Evolutionary conservation across 768 basidiomycete genomes (phyloP), one percentile per base, ranked within the genome.

Genomic region (Amanita molliuscula): DNA sequence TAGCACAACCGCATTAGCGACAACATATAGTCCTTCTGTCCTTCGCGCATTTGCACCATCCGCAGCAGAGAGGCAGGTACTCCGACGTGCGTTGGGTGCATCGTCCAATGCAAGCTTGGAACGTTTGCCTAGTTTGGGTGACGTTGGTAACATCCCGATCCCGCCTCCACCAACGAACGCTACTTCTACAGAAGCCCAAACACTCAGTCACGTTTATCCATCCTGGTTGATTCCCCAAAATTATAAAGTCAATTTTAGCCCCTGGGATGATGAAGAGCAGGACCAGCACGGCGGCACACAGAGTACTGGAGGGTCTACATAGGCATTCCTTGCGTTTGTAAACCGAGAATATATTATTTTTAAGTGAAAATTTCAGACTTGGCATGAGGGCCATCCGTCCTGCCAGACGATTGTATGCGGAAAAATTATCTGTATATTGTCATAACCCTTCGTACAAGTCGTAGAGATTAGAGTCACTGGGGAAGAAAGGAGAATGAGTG

Each of bases 31-130:
- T 42, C 71, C 65, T 41, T 76, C 74, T 26, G 65, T 80, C 18
- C 70, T 88, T 51, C 87, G 85, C 59, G 89, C 88, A 15, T 93
- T 93, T 63, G 88, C 87, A 31, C 89, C 88, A 28, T 91, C 88
- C 54, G 85, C 83, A 48, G 88, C 82, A 54, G 89, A 93, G 72
- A 85, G 89, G 37, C 84, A 89, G 65, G 88, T 76, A 45, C 74
- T 93, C 28, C 81, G 86, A 56, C 82, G 88, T 47, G 85, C 78
- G n/a, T 65, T 91, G 11, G 82, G 84, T 42, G 78, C 82, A 13
- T 82, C 82, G 52, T 74, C 80, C 42, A 88, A 87, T 64, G 72
- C 78, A 47, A 88, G 84, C 60, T 73, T 87, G 25, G 87, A 89
- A 65, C 78, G 82, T 31, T 72, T 89, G 50, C 84, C 87, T 20